Base-by-base conservation (phyloP, 345 rosid species). In the Pugionium cornutum region DNA sequence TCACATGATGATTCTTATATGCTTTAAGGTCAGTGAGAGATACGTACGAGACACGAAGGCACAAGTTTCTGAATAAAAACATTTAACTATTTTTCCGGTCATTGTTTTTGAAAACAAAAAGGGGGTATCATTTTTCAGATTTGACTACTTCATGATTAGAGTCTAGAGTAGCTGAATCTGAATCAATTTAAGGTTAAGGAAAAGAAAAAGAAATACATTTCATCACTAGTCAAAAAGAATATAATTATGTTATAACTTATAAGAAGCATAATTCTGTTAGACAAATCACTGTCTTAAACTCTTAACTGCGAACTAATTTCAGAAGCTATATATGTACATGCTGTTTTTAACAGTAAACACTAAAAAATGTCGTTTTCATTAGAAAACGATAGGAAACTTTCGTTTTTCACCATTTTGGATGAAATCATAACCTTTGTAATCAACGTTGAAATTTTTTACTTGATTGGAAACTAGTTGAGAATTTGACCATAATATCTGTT, bases 1-100 rank as follows among this genome's bases (percentile, higher is more conserved):
- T 68, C 34, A 53, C 76, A 63, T 53, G 33, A 49, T 64, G 64
- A 58, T 36, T 46, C 64, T 61, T 34, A 63, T 77, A 37, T 28
- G 53, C 65, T 31, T 10, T 66, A 67, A 73, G 72, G 77, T 73
- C 77, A 73, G 77, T 46, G 58, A 73, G 58, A 53, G 64, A 18
- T 18, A 18, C 18, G 58, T 73, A 52, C 42, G 40, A 73, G 51
- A 59, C 72, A 73, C 72, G 51, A 66, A 53, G 63, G 51, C 72
- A 66, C 40, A 40, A 6, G 47, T 65, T 66, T 65, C 40, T 40
- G 39, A 37, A 10, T 30, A 26, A 41, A 47, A 35, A 56, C 6
- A 37, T 67, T 37, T 34, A 34, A 28, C 26, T 7, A 8, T 39
- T 4, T 52, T 9, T n/a, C 4, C 48, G 26, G 1, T 46, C 33